phyloP scores from a whole-genome alignment of 768 basidiomycete species.

The Pisolithus tinctorius region DNA sequence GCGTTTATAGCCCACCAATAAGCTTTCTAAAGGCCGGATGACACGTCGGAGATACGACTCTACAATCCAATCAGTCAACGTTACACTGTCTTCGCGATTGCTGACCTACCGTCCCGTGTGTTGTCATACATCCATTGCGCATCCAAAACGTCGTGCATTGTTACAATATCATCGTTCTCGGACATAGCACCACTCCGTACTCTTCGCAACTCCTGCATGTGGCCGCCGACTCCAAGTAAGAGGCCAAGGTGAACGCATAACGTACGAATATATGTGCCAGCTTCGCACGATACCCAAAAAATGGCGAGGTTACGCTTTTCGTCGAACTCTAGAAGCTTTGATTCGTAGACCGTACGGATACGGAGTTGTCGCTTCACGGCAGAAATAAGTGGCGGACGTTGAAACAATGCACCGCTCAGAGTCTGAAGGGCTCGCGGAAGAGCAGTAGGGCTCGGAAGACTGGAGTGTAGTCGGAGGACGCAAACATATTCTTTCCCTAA shows the following conservation, averaged over 20 bases:
- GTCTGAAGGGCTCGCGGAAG: slow-evolving; percentile 94
- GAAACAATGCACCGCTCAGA: slow-evolving; percentile 95
- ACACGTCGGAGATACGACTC: slow-evolving; percentile 95
- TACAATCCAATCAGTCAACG: slow-evolving; percentile 26
- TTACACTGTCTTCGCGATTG: slow-evolving; percentile 2
- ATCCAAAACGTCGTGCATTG: slow-evolving; percentile 99
- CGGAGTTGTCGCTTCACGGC: slow-evolving; percentile 98
- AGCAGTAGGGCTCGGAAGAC: slow-evolving; percentile 72
- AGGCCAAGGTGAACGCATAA: slow-evolving; percentile 96
- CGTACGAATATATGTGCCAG: slow-evolving; percentile 94
- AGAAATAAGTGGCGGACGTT: slow-evolving; percentile 97
- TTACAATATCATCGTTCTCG: slow-evolving; percentile 97
- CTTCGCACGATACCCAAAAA: slow-evolving; percentile 99
- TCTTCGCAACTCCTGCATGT: slow-evolving; percentile 97
- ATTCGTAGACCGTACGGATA: slow-evolving; percentile 95
- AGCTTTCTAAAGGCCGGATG: slow-evolving; percentile 88
- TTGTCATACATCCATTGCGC: slow-evolving; percentile 99
- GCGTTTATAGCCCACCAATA: slow-evolving; percentile 94
- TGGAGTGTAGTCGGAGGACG: slow-evolving; percentile 86
- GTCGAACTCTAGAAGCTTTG: slow-evolving; percentile 93
- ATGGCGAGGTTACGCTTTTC: slow-evolving; percentile 94
- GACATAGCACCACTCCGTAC: slow-evolving; percentile 95
- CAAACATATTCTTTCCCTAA: slow-evolving; percentile 97
- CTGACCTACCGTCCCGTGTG: slow-evolving; percentile 75
- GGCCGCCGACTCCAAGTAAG: slow-evolving; percentile 93